Evolutionary conservation across 306 rosid species (phyloP).

Genomic region (Dicorynia guianensis): DNA sequence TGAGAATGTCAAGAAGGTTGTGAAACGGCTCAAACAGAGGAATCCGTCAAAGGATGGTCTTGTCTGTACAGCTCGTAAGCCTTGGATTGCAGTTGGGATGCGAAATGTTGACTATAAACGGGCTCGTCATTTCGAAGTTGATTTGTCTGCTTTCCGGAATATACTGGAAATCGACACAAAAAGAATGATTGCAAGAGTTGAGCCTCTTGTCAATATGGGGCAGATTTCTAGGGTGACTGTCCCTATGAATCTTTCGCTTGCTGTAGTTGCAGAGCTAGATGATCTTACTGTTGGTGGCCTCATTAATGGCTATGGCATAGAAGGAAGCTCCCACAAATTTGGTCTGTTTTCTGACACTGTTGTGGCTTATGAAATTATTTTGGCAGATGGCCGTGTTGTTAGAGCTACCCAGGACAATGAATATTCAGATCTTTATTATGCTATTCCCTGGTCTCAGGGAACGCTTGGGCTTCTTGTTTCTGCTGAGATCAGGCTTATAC

Average conservation of each 20-base stretch:
- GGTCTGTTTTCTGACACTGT: constrained; percentile 94
- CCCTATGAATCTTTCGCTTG: constrained; percentile 89
- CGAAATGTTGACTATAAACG: constrained; percentile 97
- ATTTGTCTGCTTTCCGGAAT: constrained; percentile 83
- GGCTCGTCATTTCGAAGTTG: constrained; percentile 96
- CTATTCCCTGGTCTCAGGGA: constrained; percentile 98
- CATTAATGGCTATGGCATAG: constrained; percentile 96
- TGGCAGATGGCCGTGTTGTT: constrained; percentile 94
- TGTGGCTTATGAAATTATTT: constrained; percentile 84
- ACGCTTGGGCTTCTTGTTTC: constrained; percentile 94
- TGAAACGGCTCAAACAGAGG: constrained; percentile 88
- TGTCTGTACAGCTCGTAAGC: constrained; percentile 96
- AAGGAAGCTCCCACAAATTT: constrained; percentile 94
- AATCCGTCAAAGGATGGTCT: constrained; percentile 89
- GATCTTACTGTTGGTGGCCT: constrained; percentile 99
- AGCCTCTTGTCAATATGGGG: constrained; percentile 98
- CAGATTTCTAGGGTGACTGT: constrained; percentile 86
- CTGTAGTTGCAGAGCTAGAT: constrained; percentile 96
- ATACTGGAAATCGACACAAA: constrained; percentile 74
- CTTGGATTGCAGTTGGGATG: constrained; percentile 98
- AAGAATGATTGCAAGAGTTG: constrained; percentile 86
- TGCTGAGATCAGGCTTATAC: constrained; percentile 93
- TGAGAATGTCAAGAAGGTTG: constrained; percentile 82
- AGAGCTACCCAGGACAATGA: constrained; percentile 93
- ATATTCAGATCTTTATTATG: constrained; percentile 81